Evolutionary conservation across 2,329 filamentous ascomycete species (phyloP).

Genomic region (Aspergillus floridensis): DNA sequence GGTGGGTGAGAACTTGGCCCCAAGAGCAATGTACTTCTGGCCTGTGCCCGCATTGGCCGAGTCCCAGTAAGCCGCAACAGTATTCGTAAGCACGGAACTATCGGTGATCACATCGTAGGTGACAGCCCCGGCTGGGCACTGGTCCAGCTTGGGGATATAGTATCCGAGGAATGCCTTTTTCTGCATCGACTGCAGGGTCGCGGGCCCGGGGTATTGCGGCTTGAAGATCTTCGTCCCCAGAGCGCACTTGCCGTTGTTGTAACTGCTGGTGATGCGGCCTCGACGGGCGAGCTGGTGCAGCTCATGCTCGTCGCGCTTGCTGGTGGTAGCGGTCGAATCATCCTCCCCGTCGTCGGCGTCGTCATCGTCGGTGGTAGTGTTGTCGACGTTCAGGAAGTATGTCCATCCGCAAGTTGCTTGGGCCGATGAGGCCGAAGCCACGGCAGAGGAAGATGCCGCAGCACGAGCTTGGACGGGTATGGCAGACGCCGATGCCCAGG

Average conservation of each 20-base stretch:
- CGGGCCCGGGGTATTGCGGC: background rate
- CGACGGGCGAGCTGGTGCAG: background rate
- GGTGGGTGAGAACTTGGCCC: background rate
- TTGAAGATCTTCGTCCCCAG: slow-evolving; percentile 2
- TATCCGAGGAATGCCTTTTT: background rate
- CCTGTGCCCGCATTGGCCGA: background rate
- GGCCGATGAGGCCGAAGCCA: background rate
- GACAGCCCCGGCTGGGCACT: background rate
- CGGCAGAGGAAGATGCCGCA: background rate
- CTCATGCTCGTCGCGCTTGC: background rate
- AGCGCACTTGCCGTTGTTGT: background rate
- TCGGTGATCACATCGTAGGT: background rate
- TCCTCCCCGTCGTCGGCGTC: background rate
- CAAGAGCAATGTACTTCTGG: background rate
- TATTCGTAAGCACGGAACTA: background rate
- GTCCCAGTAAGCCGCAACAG: background rate
- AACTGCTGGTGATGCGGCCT: background rate
- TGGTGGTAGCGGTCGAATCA: background rate
- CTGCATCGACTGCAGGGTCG: background rate
- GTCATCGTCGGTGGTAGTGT: background rate
- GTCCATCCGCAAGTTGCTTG: background rate
- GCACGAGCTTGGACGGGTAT: background rate
- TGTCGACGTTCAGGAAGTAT: background rate
- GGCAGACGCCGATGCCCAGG: background rate
- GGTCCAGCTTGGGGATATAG: background rate